Evolutionary conservation across 2,329 filamentous ascomycete genomes (phyloP).

Genomic region (Colletotrichum limetticola): DNA sequence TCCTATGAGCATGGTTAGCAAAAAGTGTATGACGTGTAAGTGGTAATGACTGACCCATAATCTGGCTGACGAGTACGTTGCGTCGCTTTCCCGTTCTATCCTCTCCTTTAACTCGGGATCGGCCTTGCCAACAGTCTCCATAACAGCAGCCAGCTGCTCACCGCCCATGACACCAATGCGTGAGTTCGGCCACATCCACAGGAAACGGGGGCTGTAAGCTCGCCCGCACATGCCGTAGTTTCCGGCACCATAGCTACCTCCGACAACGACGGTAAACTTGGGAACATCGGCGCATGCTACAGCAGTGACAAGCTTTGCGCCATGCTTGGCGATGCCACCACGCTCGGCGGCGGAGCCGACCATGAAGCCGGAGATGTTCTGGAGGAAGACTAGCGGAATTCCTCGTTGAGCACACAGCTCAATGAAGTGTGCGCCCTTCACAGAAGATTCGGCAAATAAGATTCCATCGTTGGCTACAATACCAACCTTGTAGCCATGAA

Average conservation of each 20-base stretch:
- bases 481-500: conserved; percentile 90
- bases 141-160: conserved; percentile 90
- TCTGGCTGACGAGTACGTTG: conserved; percentile 86
- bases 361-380: conserved; percentile 99
- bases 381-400: conserved; percentile 90
- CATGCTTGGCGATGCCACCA: conserved; percentile 97
- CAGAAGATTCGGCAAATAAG: conserved; percentile 85
- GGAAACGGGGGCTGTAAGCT: conserved; percentile 88
- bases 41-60: conserved; percentile 74
- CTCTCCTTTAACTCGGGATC: conserved; percentile 84
- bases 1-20: conserved; percentile 57
- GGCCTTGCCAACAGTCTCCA: conserved; percentile 90
- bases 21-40: conserved; percentile 19
- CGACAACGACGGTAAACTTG: conserved; percentile 97
- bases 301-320: conserved; percentile 94
- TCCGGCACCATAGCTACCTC: conserved; percentile 89
- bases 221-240: conserved; percentile 99
- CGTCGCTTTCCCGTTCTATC: conserved; percentile 92
- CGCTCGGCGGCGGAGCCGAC: conserved; percentile 92
- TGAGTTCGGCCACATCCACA: conserved; percentile 99
- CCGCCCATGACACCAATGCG: conserved; percentile 95
- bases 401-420: conserved; percentile 92
- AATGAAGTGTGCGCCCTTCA: conserved; percentile 97
- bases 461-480: conserved; percentile 98
- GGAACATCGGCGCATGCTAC: conserved; percentile 94